phyloP scores from a whole-genome alignment of 2,329 filamentous ascomycete genomes.

The Coccinonectria pachysandricola region DNA sequence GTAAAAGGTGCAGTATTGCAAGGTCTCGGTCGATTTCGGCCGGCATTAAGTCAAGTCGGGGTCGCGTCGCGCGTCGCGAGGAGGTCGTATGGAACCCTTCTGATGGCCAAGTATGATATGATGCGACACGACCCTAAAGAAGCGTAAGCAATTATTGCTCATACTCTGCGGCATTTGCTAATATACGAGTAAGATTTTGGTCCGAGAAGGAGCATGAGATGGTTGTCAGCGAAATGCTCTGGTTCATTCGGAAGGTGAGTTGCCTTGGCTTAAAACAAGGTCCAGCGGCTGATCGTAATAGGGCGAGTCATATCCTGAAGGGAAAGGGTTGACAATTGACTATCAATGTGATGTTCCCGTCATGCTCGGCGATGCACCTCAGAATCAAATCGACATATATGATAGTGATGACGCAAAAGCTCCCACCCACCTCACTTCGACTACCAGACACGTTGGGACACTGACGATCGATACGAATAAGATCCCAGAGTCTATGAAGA shows the following conservation, averaged over 20 bases:
- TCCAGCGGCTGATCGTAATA: constrained; percentile 8
- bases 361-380: constrained; percentile 22
- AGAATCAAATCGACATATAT: constrained; percentile 29
- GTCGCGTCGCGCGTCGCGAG: constrained; percentile 27
- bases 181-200: constrained; percentile 23
- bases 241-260: constrained; percentile 29
- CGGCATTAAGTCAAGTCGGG: constrained; percentile 18
- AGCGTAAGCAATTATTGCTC: constrained; percentile 18
- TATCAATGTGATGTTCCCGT: constrained; percentile 30
- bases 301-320: constrained; percentile 29
- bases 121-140: constrained; percentile 26
- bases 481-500: constrained; percentile 23
- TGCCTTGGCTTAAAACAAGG: not conserved
- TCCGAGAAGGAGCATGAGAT: constrained; percentile 27
- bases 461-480: constrained; percentile 26
- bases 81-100: constrained; percentile 27
- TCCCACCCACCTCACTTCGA: constrained; percentile 21
- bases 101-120: constrained; percentile 26
- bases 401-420: constrained; percentile 21
- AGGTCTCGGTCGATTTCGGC: constrained; percentile 23
- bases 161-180: not conserved
- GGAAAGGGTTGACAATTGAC: constrained; percentile 24
- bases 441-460: constrained; percentile 23
- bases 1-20: constrained; percentile 40
- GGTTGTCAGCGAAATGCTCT: constrained; percentile 28